phyloP scores from a whole-genome alignment of 2,329 filamentous ascomycete species.

The Sporothrix variecibatus region DNA sequence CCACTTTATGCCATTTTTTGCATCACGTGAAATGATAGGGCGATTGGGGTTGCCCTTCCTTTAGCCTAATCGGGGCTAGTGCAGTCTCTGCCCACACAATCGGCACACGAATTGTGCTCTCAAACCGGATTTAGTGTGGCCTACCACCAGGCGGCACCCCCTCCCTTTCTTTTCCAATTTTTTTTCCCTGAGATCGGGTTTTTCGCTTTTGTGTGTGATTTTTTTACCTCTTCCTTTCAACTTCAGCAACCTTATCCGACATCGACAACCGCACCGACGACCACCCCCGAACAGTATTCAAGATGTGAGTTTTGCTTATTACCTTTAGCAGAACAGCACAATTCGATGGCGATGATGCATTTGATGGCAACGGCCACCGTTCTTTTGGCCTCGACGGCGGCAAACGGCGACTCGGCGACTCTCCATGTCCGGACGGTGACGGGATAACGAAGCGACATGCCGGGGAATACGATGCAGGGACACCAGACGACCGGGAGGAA shows the following conservation, averaged over 20 bases:
- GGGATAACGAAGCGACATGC: neutral
- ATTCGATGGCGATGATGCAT: conserved; percentile 26
- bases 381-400: neutral
- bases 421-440: neutral
- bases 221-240: conserved; percentile 19
- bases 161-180: conserved; percentile 24
- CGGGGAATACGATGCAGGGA: neutral
- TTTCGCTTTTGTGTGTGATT: conserved; percentile 23
- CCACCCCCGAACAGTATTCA: conserved; percentile 28
- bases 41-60: conserved; percentile 32
- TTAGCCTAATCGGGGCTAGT: conserved; percentile 27
- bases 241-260: conserved; percentile 23
- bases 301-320: conserved; percentile 29
- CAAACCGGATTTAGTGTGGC: conserved; percentile 27
- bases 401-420: neutral
- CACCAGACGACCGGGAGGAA: neutral
- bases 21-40: conserved; percentile 25
- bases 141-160: conserved; percentile 9
- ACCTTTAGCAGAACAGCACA: conserved; percentile 22
- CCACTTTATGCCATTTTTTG: no score
- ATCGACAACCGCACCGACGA: conserved; percentile 27
- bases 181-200: conserved; percentile 23
- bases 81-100: conserved; percentile 28
- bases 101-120: conserved; percentile 26
- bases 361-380: conserved; percentile 19